A percentile compares a stretch with the other conserved stretches of the same genome.
Conservation (phyloP, 306 rosid species). For the Pyrus betulifolia region DNA sequence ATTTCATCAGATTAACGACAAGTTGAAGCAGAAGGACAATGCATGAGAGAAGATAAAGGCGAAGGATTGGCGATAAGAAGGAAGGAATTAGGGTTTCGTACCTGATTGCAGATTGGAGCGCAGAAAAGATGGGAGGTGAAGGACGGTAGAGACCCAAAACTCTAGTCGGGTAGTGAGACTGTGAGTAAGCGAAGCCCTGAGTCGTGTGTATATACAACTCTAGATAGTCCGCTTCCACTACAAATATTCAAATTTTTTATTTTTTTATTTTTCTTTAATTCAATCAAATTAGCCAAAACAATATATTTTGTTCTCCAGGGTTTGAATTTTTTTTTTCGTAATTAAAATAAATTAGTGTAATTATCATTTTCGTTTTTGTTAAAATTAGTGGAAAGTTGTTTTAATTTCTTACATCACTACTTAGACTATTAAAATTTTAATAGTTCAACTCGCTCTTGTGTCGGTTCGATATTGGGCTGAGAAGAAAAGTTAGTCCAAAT, state of each 20-base stretch:
- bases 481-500: too few relatives aligned
- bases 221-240: not conserved
- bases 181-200: not conserved
- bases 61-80: not conserved
- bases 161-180: not conserved
- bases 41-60: not conserved
- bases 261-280: too few relatives aligned
- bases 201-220: not conserved
- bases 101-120: constrained; percentile 1
- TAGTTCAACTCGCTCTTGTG: too few relatives aligned
- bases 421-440: too few relatives aligned
- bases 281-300: too few relatives aligned
- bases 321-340: too few relatives aligned
- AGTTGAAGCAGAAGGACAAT: not conserved
- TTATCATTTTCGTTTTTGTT: too few relatives aligned
- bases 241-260: too few relatives aligned
- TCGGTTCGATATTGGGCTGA: rapidly evolving
- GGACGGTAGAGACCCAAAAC: not conserved
- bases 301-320: too few relatives aligned
- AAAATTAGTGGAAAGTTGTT: too few relatives aligned
- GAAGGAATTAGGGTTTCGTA: not conserved
- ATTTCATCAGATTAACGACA: not conserved
- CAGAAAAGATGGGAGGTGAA: not conserved
- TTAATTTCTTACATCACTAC: too few relatives aligned
- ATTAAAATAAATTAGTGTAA: too few relatives aligned